Percentiles rank a stretch among this genome's conserved stretches.
These are phyloP conservation scores for Fraxinus platypoda DNA, from an alignment of 305 asterid species.

Conservation along the genomic window DNA sequence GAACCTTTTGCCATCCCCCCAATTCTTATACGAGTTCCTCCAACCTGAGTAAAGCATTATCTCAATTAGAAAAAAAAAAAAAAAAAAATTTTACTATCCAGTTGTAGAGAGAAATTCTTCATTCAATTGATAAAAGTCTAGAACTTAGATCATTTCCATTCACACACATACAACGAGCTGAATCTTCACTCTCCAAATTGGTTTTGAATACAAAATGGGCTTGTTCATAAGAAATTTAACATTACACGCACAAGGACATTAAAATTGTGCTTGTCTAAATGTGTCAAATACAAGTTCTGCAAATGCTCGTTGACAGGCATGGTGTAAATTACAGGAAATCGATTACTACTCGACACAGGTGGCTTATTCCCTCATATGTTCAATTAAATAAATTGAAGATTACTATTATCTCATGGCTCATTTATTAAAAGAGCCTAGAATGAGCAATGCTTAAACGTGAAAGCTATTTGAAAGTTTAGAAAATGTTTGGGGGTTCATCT, in stretches of 20 bases:
- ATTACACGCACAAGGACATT: background rate
- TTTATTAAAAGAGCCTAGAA: background rate
- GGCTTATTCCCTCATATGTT: background rate
- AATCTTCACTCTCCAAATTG: background rate
- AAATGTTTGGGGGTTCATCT: background rate
- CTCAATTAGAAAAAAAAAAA: background rate
- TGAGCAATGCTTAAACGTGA: background rate
- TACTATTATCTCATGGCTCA: background rate
- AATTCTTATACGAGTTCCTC: slow-evolving; percentile 60
- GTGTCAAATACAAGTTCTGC: slow-evolving; percentile 4
- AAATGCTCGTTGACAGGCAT: background rate
- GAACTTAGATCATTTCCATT: background rate
- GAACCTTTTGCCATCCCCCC: slow-evolving; percentile 99
- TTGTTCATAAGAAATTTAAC: background rate
- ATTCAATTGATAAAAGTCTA: background rate
- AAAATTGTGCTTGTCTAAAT: background rate
- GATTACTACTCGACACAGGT: background rate
- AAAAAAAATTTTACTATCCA: background rate
- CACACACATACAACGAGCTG: slow-evolving; percentile 10
- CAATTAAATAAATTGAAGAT: background rate
- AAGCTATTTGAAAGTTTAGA: background rate
- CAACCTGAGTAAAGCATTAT: slow-evolving; percentile 48
- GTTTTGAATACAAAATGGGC: slow-evolving; percentile 1
- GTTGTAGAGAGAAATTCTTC: background rate
- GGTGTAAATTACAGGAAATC: background rate